Evolutionary conservation across 306 rosid species (phyloP).

Genomic region (Coriaria nepalensis): DNA sequence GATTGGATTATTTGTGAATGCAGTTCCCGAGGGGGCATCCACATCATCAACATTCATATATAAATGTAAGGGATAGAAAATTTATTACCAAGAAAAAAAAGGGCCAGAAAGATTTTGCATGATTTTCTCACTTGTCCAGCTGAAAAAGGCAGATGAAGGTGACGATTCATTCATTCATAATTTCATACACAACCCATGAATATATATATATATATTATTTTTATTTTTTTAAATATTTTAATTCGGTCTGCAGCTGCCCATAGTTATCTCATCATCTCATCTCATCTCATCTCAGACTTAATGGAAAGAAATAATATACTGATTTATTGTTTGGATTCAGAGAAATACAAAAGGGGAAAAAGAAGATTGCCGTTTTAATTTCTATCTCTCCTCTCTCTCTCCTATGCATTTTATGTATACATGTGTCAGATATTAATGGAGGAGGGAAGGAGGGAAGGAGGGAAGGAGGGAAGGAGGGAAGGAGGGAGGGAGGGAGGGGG

Average conservation of each 20-base stretch:
- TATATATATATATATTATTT: no score
- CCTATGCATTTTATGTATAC: constrained; percentile 19
- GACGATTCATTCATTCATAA: background rate
- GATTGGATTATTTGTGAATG: no score
- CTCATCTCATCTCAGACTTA: background rate
- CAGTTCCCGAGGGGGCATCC: no score
- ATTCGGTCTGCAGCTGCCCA: constrained; percentile 9
- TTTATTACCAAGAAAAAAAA: constrained; percentile 1
- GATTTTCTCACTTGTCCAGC: constrained; percentile 4
- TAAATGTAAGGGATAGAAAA: no score
- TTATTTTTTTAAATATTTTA: background rate
- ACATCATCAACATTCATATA: no score
- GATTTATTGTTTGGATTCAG: constrained; percentile 5
- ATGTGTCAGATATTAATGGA: constrained; percentile 57
- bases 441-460: no score
- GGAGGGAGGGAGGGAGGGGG: no score
- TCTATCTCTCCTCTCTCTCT: constrained; percentile 41
- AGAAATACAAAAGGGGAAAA: constrained; percentile 2
- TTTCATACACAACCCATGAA: constrained; percentile 9
- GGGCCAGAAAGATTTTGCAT: constrained; percentile 11
- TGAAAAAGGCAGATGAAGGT: constrained; percentile 9
- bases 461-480: no score
- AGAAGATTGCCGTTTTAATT: constrained; percentile 6
- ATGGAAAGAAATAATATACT: background rate
- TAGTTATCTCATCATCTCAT: constrained; percentile 11